phyloP scores from a whole-genome alignment of 2,329 filamentous ascomycete species.

The Rutstroemia sp. region DNA sequence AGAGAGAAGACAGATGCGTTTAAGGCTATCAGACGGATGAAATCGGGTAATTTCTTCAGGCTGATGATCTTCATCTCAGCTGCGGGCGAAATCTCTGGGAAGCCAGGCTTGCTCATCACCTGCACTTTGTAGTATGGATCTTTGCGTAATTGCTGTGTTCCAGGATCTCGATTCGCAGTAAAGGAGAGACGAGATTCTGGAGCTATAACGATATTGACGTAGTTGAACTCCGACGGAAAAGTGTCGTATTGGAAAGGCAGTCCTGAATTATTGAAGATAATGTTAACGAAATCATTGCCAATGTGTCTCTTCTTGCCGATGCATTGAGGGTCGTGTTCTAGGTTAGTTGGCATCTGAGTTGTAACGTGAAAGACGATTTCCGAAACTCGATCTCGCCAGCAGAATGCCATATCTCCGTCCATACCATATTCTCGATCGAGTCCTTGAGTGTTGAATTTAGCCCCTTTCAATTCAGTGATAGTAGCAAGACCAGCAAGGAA shows the following conservation, averaged over 20 bases:
- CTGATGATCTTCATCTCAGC: slow-evolving; percentile 85
- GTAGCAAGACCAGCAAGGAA: slow-evolving; percentile 80
- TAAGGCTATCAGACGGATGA: slow-evolving; percentile 81
- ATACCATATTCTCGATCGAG: slow-evolving; percentile 69
- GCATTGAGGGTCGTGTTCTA: slow-evolving; percentile 66
- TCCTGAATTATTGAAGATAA: slow-evolving; percentile 97
- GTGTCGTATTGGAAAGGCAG: slow-evolving; percentile 81
- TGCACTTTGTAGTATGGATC: slow-evolving; percentile 76
- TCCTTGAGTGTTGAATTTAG: slow-evolving; percentile 88
- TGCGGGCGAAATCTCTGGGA: slow-evolving; percentile 86
- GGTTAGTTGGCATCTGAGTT: slow-evolving; percentile 93
- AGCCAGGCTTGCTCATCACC: slow-evolving; percentile 79
- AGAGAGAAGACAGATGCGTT: slow-evolving; percentile 90
- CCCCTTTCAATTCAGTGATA: slow-evolving; percentile 70
- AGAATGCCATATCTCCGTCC: slow-evolving; percentile 84
- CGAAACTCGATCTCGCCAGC: slow-evolving; percentile 90
- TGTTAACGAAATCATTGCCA: slow-evolving; percentile 96
- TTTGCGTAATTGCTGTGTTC: slow-evolving; percentile 31
- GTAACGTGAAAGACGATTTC: slow-evolving; percentile 95
- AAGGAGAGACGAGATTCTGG: slow-evolving; percentile 77
- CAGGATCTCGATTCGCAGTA: slow-evolving; percentile 50
- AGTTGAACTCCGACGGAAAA: slow-evolving; percentile 93
- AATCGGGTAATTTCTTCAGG: slow-evolving; percentile 70
- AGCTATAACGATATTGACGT: slow-evolving; percentile 91
- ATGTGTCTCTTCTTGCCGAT: slow-evolving; percentile 90